phyloP scores from a whole-genome alignment of 1,284 basidiomycete species.

The Lentinus polychrous region DNA sequence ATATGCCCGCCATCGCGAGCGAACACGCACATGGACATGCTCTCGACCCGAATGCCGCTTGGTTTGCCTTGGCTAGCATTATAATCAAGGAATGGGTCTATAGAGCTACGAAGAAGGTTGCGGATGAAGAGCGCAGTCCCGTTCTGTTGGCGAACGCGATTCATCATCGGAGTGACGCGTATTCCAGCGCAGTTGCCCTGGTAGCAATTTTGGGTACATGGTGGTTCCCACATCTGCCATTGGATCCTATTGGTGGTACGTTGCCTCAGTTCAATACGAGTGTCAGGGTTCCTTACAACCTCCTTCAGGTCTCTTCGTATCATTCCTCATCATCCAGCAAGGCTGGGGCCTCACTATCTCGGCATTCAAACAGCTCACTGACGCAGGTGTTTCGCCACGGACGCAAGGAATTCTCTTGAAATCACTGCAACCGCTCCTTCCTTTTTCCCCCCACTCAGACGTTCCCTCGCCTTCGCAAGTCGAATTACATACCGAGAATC shows the following conservation, averaged over 20 bases:
- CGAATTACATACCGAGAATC: constrained; percentile 11
- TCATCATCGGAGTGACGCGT: constrained; percentile 93
- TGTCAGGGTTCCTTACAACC: constrained; percentile 7
- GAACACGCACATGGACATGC: constrained; percentile 52
- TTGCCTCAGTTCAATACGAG: not conserved
- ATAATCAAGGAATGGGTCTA: constrained; percentile 92
- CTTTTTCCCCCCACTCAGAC: not conserved
- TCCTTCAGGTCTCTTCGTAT: constrained; percentile 71
- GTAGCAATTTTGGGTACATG: constrained; percentile 86
- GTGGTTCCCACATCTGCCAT: constrained; percentile 76
- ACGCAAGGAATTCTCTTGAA: constrained; percentile 30
- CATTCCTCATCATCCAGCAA: constrained; percentile 83
- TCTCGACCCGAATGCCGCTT: constrained; percentile 94
- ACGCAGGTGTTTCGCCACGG: constrained; percentile 67
- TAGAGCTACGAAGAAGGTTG: constrained; percentile 80
- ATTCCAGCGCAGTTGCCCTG: constrained; percentile 83
- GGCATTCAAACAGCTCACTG: constrained; percentile 80
- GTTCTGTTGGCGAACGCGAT: constrained; percentile 90
- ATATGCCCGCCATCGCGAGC: constrained; percentile 35
- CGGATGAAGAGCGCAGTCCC: constrained; percentile 83
- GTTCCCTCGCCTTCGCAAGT: constrained; percentile 5
- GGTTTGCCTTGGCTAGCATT: constrained; percentile 85
- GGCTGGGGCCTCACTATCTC: constrained; percentile 67
- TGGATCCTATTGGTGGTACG: constrained; percentile 90
- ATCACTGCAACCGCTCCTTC: constrained; percentile 10